Evolutionary conservation across 305 asterid species (phyloP), one percentile per base, ranked within the genome.

Genomic region (Nicotiana rustica): DNA sequence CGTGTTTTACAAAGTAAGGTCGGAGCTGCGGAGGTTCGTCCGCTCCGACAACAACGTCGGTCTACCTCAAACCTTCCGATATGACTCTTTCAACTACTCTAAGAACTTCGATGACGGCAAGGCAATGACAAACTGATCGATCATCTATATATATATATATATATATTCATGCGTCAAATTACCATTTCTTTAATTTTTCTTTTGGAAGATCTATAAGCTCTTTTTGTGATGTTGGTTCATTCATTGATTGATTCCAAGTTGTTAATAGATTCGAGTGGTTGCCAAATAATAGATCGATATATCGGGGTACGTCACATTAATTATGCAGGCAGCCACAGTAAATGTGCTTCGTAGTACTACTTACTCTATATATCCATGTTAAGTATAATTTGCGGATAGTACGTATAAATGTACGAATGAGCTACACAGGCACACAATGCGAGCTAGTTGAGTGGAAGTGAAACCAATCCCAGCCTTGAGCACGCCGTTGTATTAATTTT

Each of bases 51-150:
- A 90, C 84, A 86, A 85, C 75, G 91, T 86, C 67, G 92, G 91
- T 0, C 95, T 94, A 80, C 98, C 97, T 83, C 93, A 91, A 82
- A 90, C 95, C 61, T 86, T 85, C 83, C 91, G 90, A 35, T 86
- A 88, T 79, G 88, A 88, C 65, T 88, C 91, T 78, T 78, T 73
- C 86, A 80, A 79, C 52, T 91, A 91, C 84, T 67, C 87, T 64
- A 89, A 88, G 57, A 89, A 88, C 80, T 90, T 90, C 84, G 89
- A 90, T 77, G 49, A 73, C 29, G 82, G 88, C 70, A 85, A 81
- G 18, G 13, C 31, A 10, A 41, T 41, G 47, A 41, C 2, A 41
- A 41, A 41, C 47, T 41, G 47, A 38, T 38, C 47, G 25, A 25
- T 25, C 25, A 25, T 25, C 25, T 25, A 25, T 25, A 25, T 25